Conservation (phyloP, 2,329 filamentous ascomycete species). For the Rhinocladiella mackenziei region DNA sequence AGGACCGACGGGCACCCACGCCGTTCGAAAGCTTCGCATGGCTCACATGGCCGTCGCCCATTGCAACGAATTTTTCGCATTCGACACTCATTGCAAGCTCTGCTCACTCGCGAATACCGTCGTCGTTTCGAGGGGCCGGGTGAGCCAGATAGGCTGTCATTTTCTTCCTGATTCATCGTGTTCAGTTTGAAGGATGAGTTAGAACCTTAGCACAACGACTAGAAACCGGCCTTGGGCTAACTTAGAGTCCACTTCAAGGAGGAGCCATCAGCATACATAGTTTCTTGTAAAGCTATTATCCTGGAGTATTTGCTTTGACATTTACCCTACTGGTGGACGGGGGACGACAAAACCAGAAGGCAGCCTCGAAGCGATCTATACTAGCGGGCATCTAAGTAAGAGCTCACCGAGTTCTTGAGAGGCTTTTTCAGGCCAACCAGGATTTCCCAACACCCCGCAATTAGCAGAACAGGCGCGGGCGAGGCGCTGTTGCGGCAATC, state of each 20-base stretch:
- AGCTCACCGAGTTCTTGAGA: no score
- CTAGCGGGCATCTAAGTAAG: no score
- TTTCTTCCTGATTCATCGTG: constrained; percentile 10
- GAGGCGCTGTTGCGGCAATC: no score
- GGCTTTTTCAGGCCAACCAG: no score
- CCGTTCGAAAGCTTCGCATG: constrained; percentile 30
- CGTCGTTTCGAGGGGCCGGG: constrained; percentile 11
- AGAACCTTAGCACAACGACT: background rate
- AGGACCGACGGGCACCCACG: constrained; percentile 6
- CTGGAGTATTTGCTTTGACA: no score
- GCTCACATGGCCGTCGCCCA: constrained; percentile 40
- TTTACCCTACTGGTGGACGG: no score
- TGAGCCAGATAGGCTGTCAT: constrained; percentile 14
- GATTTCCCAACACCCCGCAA: no score
- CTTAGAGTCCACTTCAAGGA: constrained; percentile 1
- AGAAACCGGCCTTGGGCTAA: background rate
- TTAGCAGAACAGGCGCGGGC: no score
- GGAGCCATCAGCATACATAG: background rate
- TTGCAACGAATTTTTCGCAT: constrained; percentile 42
- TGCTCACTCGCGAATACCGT: constrained; percentile 17
- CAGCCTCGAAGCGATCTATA: no score
- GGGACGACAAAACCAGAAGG: no score
- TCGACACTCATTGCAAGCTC: constrained; percentile 41
- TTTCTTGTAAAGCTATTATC: constrained; percentile 3
- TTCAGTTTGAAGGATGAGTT: background rate